Conservation (phyloP, 176 grass and related monocot species). For the Elaeis guineensis region DNA sequence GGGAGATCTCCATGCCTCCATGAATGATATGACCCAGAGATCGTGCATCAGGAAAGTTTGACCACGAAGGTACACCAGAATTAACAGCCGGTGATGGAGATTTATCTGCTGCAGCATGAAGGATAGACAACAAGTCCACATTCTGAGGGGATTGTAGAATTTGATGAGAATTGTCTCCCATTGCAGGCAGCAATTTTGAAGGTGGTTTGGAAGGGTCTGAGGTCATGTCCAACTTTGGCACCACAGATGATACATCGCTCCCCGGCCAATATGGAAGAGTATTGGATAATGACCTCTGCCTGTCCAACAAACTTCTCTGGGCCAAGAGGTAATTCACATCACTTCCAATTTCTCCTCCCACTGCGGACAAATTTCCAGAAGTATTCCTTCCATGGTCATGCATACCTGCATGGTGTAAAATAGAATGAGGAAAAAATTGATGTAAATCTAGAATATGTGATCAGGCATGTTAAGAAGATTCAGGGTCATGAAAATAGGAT, state of each 20-base stretch:
- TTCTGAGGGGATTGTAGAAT: conserved; percentile 50
- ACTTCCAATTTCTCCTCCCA: conserved; percentile 36
- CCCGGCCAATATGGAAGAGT: conserved; percentile 57
- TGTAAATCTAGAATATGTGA: not conserved
- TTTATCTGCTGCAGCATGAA: conserved; percentile 68
- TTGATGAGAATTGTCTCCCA: conserved; percentile 43
- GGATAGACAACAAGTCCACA: conserved; percentile 71
- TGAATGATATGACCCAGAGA: conserved; percentile 30
- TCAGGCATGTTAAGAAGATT: too few relatives aligned
- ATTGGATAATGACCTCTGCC: conserved; percentile 58
- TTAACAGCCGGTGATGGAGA: conserved; percentile 32
- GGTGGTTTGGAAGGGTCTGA: conserved; percentile 42
- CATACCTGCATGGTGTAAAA: conserved; percentile 36
- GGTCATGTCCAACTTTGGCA: conserved; percentile 35
- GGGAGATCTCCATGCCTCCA: conserved; percentile 32
- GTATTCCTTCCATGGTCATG: conserved; percentile 42
- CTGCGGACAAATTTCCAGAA: conserved; percentile 31
- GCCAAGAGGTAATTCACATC: conserved; percentile 72
- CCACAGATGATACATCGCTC: conserved; percentile 36
- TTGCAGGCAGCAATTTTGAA: conserved; percentile 50
- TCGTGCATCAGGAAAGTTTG: conserved; percentile 55
- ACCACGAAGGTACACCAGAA: conserved; percentile 38
- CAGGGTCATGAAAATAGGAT: too few relatives aligned
- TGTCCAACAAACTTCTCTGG: conserved; percentile 75
- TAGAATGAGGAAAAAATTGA: not conserved